Conservation (phyloP, 2,329 filamentous ascomycete genomes). For the Cryphonectria nitschkei region DNA sequence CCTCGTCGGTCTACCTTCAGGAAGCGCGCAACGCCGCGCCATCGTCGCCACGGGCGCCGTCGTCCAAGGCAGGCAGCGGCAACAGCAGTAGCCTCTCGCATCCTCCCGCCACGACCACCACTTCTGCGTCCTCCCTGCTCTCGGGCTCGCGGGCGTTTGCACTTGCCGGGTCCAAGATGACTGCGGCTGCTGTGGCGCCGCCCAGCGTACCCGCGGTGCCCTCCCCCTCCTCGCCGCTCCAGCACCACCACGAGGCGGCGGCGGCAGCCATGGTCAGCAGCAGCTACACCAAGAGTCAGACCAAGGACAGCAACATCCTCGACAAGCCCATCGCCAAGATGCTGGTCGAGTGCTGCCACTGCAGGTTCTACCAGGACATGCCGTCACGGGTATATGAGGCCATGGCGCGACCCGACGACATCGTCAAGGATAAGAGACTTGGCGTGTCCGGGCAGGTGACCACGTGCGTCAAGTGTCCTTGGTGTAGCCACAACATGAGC, state of each 20-base stretch:
- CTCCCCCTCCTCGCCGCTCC: constrained; percentile 1
- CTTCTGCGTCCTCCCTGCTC: constrained; percentile 14
- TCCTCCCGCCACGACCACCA: constrained; percentile 18
- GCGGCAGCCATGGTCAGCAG: constrained; percentile 4
- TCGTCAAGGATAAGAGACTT: constrained; percentile 54
- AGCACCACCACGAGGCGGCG: background rate
- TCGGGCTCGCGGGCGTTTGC: constrained; percentile 24
- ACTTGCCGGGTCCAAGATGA: constrained; percentile 19
- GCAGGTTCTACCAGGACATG: constrained; percentile 69
- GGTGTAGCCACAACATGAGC: constrained; percentile 74
- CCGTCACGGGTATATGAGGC: constrained; percentile 66
- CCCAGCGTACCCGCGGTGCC: background rate
- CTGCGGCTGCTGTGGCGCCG: background rate
- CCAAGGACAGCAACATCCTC: background rate
- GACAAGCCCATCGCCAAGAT: constrained; percentile 60
- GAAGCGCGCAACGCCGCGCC: constrained; percentile 41
- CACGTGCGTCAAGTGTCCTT: constrained; percentile 69
- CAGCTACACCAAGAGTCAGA: constrained; percentile 12
- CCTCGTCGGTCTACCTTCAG: constrained; percentile 39
- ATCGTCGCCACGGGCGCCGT: constrained; percentile 32
- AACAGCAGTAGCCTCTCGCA: constrained; percentile 7
- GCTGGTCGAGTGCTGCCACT: constrained; percentile 67
- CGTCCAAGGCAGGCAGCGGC: constrained; percentile 18
- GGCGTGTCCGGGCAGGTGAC: constrained; percentile 61
- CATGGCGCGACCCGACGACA: constrained; percentile 62